A percentile compares a stretch with the other conserved stretches of the same genome.
phyloP scores from a whole-genome alignment of 225 moss, liverwort and hornwort species.

The Asterella californica region DNA sequence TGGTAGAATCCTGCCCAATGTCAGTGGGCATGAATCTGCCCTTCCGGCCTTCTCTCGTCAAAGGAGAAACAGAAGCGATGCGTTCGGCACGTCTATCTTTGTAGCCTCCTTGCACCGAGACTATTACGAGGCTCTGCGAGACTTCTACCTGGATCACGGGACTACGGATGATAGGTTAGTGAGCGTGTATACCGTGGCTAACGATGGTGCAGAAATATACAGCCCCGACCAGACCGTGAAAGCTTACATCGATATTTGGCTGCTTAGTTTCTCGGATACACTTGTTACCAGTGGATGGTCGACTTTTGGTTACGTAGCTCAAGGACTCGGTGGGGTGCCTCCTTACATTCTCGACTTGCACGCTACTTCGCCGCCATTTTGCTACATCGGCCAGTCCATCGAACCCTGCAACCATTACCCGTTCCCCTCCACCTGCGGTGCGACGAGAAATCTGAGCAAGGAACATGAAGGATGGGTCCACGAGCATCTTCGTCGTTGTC shows the following conservation, averaged over 20 bases:
- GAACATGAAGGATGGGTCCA: slow-evolving; percentile 28
- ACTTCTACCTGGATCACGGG: slow-evolving; percentile 22
- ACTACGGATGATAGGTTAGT: slow-evolving; percentile 39
- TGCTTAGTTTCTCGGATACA: slow-evolving; percentile 45
- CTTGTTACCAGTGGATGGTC: slow-evolving; percentile 49
- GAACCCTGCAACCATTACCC: slow-evolving; percentile 42
- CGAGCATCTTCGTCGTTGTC: slow-evolving; percentile 27
- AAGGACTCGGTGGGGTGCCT: slow-evolving; percentile 33
- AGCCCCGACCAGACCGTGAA: slow-evolving; percentile 30
- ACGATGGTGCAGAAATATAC: slow-evolving; percentile 19
- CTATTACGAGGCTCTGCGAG: slow-evolving; percentile 32
- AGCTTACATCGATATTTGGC: slow-evolving; percentile 42
- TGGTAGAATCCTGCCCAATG: slow-evolving; percentile 24
- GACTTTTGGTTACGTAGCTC: slow-evolving; percentile 48
- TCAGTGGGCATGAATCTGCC: background rate
- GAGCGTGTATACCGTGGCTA: slow-evolving; percentile 30
- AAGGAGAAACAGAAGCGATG: background rate
- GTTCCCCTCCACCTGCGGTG: slow-evolving; percentile 12
- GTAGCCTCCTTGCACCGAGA: slow-evolving; percentile 42
- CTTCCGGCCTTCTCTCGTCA: background rate
- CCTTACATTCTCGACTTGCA: slow-evolving; percentile 36
- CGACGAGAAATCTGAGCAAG: background rate
- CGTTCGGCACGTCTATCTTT: slow-evolving; percentile 19
- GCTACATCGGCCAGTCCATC: slow-evolving; percentile 24
- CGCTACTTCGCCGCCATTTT: background rate